Conservation (phyloP, 768 basidiomycete species). For the Leccinum truebloodii region DNA sequence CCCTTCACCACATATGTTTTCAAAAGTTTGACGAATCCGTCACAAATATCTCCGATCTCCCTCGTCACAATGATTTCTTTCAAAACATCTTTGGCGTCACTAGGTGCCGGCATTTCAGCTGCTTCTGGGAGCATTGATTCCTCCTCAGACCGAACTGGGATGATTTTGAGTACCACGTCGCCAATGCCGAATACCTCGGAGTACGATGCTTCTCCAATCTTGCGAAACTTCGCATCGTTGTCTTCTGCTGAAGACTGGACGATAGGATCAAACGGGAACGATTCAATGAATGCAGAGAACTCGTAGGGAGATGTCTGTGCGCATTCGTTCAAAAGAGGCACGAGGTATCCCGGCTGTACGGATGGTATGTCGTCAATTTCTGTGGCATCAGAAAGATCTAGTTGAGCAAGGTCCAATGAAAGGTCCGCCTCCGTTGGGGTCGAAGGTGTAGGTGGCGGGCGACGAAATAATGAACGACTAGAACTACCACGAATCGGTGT, state of each 20-base stretch:
- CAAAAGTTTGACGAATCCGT: slow-evolving; percentile 77
- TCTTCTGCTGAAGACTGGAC: slow-evolving; percentile 39
- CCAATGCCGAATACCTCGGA: slow-evolving; percentile 95
- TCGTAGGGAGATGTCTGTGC: slow-evolving; percentile 67
- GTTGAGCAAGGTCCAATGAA: slow-evolving; percentile 32
- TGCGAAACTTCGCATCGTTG: slow-evolving; percentile 54
- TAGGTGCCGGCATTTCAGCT: slow-evolving; percentile 62
- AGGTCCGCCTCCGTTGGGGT: slow-evolving; percentile 53
- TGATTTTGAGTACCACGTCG: slow-evolving; percentile 87
- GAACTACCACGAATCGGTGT: slow-evolving; percentile 62
- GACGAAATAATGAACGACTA: slow-evolving; percentile 35
- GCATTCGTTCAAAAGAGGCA: slow-evolving; percentile 70
- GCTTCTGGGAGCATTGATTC: slow-evolving; percentile 31
- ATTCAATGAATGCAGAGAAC: slow-evolving; percentile 81
- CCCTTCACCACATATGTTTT: slow-evolving; percentile 86
- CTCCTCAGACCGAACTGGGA: slow-evolving; percentile 69
- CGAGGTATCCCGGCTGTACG: slow-evolving; percentile 53
- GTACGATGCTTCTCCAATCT: slow-evolving; percentile 96
- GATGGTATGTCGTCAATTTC: slow-evolving; percentile 48
- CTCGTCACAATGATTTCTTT: slow-evolving; percentile 80
- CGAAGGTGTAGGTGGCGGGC: slow-evolving; percentile 55
- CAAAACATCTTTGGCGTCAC: slow-evolving; percentile 72
- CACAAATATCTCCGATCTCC: slow-evolving; percentile 73
- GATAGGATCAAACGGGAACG: slow-evolving; percentile 74
- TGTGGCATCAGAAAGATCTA: slow-evolving; percentile 50